A percentile compares a stretch with the other conserved stretches of the same genome.
These are phyloP conservation scores for Boletus subparvulus DNA, from an alignment of 768 basidiomycete genomes.

Conservation along the genomic window DNA sequence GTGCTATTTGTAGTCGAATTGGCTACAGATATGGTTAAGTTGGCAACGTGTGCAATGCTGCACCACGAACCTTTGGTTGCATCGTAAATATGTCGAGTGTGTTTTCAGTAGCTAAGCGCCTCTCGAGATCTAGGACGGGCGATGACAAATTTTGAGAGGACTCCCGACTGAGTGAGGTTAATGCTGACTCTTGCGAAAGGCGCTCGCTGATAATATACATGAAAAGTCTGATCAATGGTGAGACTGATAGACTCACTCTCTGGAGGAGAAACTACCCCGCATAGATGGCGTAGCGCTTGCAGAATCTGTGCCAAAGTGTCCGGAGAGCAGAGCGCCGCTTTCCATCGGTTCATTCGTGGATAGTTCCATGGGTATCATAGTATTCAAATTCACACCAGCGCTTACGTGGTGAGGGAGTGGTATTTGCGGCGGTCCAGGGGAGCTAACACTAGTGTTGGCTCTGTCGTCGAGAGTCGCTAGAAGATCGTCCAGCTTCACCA, in stretches of 20 bases:
- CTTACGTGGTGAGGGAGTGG: neutral
- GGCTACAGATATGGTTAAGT: slow-evolving; percentile 46
- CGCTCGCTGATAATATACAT: slow-evolving; percentile 45
- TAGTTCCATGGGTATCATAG: neutral
- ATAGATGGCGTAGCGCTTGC: slow-evolving; percentile 53
- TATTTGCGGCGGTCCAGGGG: neutral
- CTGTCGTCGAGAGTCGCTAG: slow-evolving; percentile 65
- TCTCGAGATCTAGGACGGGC: slow-evolving; percentile 77
- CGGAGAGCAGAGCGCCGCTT: slow-evolving; percentile 14
- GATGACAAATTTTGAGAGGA: slow-evolving; percentile 53
- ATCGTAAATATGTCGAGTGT: slow-evolving; percentile 96
- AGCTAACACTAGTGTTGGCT: slow-evolving; percentile 37
- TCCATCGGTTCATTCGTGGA: slow-evolving; percentile 1
- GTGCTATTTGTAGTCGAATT: slow-evolving; percentile 87
- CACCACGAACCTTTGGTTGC: slow-evolving; percentile 71
- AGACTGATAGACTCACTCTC: slow-evolving; percentile 45
- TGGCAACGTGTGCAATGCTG: neutral
- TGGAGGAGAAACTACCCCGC: slow-evolving; percentile 52
- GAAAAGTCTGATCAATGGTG: slow-evolving; percentile 4
- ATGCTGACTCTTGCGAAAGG: slow-evolving; percentile 57
- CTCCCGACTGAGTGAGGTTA: slow-evolving; percentile 51
- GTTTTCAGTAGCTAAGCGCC: slow-evolving; percentile 68
- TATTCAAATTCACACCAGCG: neutral
- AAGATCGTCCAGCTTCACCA: slow-evolving; percentile 78
- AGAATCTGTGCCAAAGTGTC: slow-evolving; percentile 25